Conservation (phyloP, 2,329 filamentous ascomycete species). For the Penicillium capsulatum region DNA sequence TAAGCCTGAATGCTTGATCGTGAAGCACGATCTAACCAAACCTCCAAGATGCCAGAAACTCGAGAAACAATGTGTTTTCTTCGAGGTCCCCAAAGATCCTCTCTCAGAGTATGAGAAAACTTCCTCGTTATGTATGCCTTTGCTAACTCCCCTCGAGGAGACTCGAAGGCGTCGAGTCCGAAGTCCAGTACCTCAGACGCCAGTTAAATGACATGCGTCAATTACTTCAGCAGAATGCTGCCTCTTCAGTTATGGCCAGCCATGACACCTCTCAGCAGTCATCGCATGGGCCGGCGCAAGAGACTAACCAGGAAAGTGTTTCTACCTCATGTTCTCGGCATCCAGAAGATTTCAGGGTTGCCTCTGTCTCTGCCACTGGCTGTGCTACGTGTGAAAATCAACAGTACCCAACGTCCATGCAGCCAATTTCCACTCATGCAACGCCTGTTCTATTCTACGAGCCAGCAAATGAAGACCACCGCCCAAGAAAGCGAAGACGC, state of each 20-base stretch:
- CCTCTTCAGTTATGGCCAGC: too few relatives aligned
- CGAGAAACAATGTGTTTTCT: conserved; percentile 37
- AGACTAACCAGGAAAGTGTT: conserved; percentile 2
- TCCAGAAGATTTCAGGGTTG: too few relatives aligned
- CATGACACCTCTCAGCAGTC: too few relatives aligned
- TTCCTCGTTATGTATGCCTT: background rate
- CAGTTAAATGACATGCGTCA: conserved; percentile 27
- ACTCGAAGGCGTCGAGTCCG: conserved; percentile 32
- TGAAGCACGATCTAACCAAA: background rate
- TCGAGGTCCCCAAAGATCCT: conserved; percentile 33
- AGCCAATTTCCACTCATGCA: conserved; percentile 10
- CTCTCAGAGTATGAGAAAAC: conserved; percentile 22
- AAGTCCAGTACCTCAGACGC: conserved; percentile 27
- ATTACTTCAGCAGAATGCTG: conserved; percentile 15
- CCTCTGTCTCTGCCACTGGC: too few relatives aligned
- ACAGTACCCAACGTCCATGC: conserved; percentile 6
- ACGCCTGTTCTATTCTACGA: conserved; percentile 8
- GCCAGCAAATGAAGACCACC: conserved; percentile 1
- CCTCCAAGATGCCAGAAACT: conserved; percentile 29
- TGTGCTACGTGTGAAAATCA: too few relatives aligned
- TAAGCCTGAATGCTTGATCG: conserved; percentile 10
- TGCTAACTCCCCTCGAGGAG: conserved; percentile 19
- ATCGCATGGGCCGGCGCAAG: too few relatives aligned
- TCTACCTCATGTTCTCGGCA: conserved; percentile 9
- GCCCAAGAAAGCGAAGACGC: conserved; percentile 24